Conservation (phyloP, 805 yeast genomes). For the Blastobotrys robertii region DNA sequence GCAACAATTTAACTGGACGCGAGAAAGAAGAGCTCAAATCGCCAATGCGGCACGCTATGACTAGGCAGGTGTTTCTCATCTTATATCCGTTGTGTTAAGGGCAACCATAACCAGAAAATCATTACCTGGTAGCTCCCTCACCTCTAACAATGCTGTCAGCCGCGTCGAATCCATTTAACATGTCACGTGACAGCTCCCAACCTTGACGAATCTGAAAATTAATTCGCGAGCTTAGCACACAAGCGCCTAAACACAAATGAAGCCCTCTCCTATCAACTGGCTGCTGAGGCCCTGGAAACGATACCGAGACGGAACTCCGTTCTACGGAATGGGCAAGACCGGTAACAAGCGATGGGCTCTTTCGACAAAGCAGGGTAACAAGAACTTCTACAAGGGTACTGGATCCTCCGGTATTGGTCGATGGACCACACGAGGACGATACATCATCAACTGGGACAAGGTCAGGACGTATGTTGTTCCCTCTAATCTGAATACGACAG, state of each 20-base stretch:
- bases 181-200: background rate
- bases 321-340: slow-evolving; percentile 66
- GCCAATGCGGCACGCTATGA: no score
- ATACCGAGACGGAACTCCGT: slow-evolving; percentile 69
- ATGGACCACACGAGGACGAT: slow-evolving; percentile 63
- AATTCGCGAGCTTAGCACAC: background rate
- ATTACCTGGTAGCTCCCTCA: background rate
- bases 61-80: no score
- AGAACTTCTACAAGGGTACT: slow-evolving; percentile 92
- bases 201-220: background rate
- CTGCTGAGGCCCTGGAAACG: slow-evolving; percentile 87
- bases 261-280: slow-evolving; percentile 28
- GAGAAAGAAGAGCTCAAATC: no score
- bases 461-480: slow-evolving; percentile 92
- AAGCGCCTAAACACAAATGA: no score
- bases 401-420: slow-evolving; percentile 89
- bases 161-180: no score
- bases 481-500: slow-evolving; percentile 24
- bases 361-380: slow-evolving; percentile 90
- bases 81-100: no score
- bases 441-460: slow-evolving; percentile 68
- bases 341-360: slow-evolving; percentile 76
- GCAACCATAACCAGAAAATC: background rate
- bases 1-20: no score
- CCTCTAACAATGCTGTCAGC: no score